Percentiles rank a stretch among this genome's conserved stretches.
Conservation (phyloP, 306 rosid genomes). For the Vigna angularis region DNA sequence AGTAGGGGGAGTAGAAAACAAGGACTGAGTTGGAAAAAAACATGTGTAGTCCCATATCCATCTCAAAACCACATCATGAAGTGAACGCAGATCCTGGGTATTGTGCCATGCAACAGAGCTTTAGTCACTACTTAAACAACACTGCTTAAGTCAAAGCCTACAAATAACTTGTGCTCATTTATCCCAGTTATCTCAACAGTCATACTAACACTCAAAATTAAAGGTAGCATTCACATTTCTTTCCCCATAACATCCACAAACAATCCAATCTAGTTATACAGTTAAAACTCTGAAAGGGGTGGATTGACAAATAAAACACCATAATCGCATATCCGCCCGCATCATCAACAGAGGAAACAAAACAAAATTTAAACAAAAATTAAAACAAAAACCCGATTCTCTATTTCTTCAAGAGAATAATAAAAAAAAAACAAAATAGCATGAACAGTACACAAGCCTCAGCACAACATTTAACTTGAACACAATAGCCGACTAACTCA, state of each 20-base stretch:
- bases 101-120: background rate
- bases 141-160: background rate
- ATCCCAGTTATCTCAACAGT: background rate
- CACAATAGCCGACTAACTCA: background rate
- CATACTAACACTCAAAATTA: background rate
- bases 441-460: background rate
- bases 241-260: background rate
- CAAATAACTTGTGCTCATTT: background rate
- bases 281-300: background rate
- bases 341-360: conserved; percentile 5
- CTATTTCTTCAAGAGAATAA: background rate
- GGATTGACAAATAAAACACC: background rate
- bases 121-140: background rate
- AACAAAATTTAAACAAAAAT: background rate
- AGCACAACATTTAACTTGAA: background rate
- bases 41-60: background rate
- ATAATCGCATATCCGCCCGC: background rate
- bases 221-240: conserved; percentile 13
- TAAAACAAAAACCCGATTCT: background rate
- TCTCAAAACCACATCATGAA: background rate
- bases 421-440: background rate
- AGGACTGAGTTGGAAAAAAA: background rate
- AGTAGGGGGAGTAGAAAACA: background rate
- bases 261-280: background rate
- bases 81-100: background rate